Base-by-base conservation (phyloP, 495 filamentous ascomycete genomes). In the Lentithecium fluviatile region DNA sequence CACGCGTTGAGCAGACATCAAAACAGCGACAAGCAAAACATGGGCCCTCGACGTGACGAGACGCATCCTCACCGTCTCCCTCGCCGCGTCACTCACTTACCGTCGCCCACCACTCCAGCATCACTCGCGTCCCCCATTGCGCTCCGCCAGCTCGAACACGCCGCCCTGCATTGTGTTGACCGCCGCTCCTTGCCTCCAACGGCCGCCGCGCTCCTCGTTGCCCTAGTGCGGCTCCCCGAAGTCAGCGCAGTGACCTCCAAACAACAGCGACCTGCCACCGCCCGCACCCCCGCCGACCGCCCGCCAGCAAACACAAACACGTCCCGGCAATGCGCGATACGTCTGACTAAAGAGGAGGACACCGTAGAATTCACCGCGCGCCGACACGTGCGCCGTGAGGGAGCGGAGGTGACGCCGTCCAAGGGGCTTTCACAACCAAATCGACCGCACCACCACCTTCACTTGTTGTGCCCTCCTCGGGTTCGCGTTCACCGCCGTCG, bases 181-280 rank as follows among this genome's bases (percentile, higher is more conserved):
- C 46, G 56, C 34, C 24, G 36, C 52, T 23, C 37, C 46, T 45
- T 45, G 36, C 46, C 52, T 23, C 36, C 36, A 26, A 17, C 36
- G 5, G 12, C 52, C n/a, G 23, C 21, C 40, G 40, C 40, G 36
- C 19, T 43, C 15, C 40, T 43, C 23, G 13, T 29, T 17, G 17
- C 45, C 38, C 38, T 56, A 52, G 57, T 62, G 52, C 57, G 58
- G 63, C 63, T 66, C 56, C 49, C 34, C 47, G 43, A 24, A 52
- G 48, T 36, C 34, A 46, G 26, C 49, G 51, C 36, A 17, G 50
- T 46, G 56, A 42, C 50, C 52, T 45, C 40, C 52, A 58, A 56
- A 66, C 63, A 58, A 61, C 56, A 7, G 52, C 42, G 20, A 32
- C 45, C 45, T 24, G 25, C 45, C 60, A 21, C 55, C 36, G 23